A percentile compares a stretch with the other conserved stretches of the same genome.
phyloP scores from a whole-genome alignment of 305 asterid species.

The Fraxinus platypoda region DNA sequence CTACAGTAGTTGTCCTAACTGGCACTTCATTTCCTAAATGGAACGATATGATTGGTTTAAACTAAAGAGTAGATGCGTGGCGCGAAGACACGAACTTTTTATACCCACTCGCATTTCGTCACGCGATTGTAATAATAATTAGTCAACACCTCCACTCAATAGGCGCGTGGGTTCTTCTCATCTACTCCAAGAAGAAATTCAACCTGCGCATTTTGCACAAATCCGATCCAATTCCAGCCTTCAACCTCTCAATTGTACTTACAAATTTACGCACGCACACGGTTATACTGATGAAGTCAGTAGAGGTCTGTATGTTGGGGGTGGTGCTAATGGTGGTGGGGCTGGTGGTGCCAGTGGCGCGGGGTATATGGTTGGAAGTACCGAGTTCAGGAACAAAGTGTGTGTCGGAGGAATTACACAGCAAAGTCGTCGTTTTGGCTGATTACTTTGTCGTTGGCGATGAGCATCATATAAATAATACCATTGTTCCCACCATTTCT shows the following conservation, averaged over 20 bases:
- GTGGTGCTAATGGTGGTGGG: conserved; percentile 25
- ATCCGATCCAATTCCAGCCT: background rate
- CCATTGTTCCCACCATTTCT: conserved; percentile 49
- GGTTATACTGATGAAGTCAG: conserved; percentile 22
- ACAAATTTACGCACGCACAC: background rate
- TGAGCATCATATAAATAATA: conserved; percentile 35
- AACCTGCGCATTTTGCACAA: conserved; percentile 1
- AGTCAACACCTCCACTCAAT: background rate
- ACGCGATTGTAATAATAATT: conserved; percentile 22
- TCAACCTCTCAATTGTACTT: background rate
- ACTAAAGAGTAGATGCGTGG: conserved; percentile 40
- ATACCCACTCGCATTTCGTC: conserved; percentile 19
- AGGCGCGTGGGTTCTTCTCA: conserved; percentile 23
- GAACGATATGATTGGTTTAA: conserved; percentile 24
- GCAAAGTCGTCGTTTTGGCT: conserved; percentile 64
- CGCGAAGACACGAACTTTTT: conserved; percentile 22
- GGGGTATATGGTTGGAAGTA: conserved; percentile 63
- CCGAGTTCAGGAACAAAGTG: conserved; percentile 69
- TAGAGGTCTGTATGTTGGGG: conserved; percentile 24
- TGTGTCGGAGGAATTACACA: conserved; percentile 61
- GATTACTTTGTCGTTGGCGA: conserved; percentile 62
- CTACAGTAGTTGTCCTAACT: conserved; percentile 6
- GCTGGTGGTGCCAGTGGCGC: conserved; percentile 42
- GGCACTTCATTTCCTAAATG: background rate
- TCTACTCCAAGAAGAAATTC: background rate